A percentile compares a stretch with the other conserved stretches of the same genome.
phyloP scores from a whole-genome alignment of 2,329 filamentous ascomycete genomes.

The Epichloe gansuensis region DNA sequence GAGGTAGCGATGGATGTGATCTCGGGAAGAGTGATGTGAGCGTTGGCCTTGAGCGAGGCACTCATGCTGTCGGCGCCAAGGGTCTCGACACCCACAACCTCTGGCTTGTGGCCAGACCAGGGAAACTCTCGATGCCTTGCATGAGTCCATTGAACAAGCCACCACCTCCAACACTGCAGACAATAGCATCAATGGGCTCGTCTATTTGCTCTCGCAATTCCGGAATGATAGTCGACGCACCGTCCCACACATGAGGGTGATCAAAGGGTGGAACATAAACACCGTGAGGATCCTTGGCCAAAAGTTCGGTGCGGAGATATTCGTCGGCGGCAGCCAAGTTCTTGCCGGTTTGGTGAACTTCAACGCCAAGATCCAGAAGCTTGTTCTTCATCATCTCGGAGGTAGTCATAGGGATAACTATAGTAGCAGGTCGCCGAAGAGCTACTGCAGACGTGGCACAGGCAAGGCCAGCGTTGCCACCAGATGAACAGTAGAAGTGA shows the following conservation, averaged over 20 bases:
- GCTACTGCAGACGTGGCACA: slow-evolving; percentile 60
- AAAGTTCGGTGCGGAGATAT: slow-evolving; percentile 47
- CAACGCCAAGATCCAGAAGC: slow-evolving; percentile 53
- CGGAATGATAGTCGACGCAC: slow-evolving; percentile 46
- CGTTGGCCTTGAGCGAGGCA: slow-evolving; percentile 42
- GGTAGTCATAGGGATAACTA: slow-evolving; percentile 59
- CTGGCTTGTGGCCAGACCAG: slow-evolving; percentile 24
- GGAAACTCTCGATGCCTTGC: slow-evolving; percentile 46
- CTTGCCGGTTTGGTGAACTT: slow-evolving; percentile 56
- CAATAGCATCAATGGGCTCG: slow-evolving; percentile 50
- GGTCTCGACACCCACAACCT: slow-evolving; percentile 66
- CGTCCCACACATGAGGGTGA: slow-evolving; percentile 54
- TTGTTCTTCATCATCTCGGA: slow-evolving; percentile 60
- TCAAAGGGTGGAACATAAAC: slow-evolving; percentile 63
- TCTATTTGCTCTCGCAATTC: slow-evolving; percentile 31
- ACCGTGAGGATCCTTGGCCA: slow-evolving; percentile 37
- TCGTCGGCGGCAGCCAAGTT: slow-evolving; percentile 59
- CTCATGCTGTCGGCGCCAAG: slow-evolving; percentile 58
- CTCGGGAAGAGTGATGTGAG: slow-evolving; percentile 49
- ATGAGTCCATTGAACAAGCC: slow-evolving; percentile 68
- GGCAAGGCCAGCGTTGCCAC: slow-evolving; percentile 76
- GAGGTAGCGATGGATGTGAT: slow-evolving; percentile 69
- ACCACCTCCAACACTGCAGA: slow-evolving; percentile 72
- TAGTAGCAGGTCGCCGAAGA: slow-evolving; percentile 55
- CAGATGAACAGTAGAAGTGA: slow-evolving; percentile 71